Base-by-base conservation (phyloP, 495 filamentous ascomycete species). In the Penicillium bialowiezense region DNA sequence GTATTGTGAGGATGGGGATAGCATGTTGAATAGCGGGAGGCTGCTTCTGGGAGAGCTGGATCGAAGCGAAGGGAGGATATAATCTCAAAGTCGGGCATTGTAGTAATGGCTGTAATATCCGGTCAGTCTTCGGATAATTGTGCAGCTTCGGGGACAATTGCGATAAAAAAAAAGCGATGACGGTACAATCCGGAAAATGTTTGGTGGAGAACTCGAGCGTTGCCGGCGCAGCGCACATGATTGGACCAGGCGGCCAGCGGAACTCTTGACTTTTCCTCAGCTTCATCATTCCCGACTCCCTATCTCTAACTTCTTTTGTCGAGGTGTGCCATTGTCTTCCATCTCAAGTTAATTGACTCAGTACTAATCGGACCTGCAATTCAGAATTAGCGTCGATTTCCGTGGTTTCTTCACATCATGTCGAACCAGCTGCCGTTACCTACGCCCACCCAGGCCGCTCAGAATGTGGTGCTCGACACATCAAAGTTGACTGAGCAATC, bases 31-130 rank as follows among this genome's bases (percentile, higher is more conserved):
- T 71, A 54, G 20, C 56, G 40, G 18, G 43, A 29, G 52, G 74
- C 64, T 4, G 59, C 64, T 20, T 58, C 59, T 23, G 75, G 67
- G 23, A 95, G 82, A 5, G 62, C 54, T 7, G 81, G 83, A 55
- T 96, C 90, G 64, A 86, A 91, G 45, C 74, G 86, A 41, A 93
- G 77, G 7, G 89, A 84, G 1, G 88, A 83, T 48, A 90, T 86
- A 52, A 92, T 71, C 32, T 76, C 64, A 52, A 89, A 87, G 1
- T 36, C 45, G 19, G 50, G 12, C 51, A 60, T 60, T 14, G 23
- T 49, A 20, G 44, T 20, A 14, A 33, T 38, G 33, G 23, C 43
- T 44, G 13, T 50, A 15, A 26, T 44, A n/a, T 17, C 13, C 23
- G 8, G 48, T 55, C 34, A 48, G 53, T 45, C 6, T 42, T 23